A percentile compares a stretch with the other conserved stretches of the same genome.
Conservation (phyloP, 768 basidiomycete species). For the Pleurotus platypus region DNA sequence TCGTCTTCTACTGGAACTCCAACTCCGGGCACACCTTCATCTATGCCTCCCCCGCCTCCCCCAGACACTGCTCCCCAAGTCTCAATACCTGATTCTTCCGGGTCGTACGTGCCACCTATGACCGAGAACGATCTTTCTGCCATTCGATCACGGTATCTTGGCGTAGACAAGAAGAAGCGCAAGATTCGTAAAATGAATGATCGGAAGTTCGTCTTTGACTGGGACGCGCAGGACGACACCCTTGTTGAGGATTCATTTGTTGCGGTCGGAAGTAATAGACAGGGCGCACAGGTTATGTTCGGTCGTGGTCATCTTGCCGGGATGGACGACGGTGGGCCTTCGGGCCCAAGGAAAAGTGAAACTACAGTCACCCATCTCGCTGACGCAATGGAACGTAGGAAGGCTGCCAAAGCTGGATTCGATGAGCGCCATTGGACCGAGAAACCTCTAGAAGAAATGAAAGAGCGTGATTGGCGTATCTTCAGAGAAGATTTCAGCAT, state of each 20-base stretch:
- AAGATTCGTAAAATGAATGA: slow-evolving; percentile 94
- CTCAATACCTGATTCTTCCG: slow-evolving; percentile 27
- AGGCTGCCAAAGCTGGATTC: slow-evolving; percentile 74
- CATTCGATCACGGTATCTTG: slow-evolving; percentile 91
- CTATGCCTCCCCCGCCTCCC: slow-evolving; percentile 51
- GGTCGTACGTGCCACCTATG: slow-evolving; percentile 59
- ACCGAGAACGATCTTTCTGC: slow-evolving; percentile 76
- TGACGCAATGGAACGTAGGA: slow-evolving; percentile 79
- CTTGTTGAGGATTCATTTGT: slow-evolving; percentile 74
- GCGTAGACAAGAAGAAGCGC: slow-evolving; percentile 90
- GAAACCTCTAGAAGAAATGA: slow-evolving; percentile 89
- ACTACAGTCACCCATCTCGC: slow-evolving; percentile 50
- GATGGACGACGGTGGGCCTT: slow-evolving; percentile 75
- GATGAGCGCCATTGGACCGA: slow-evolving; percentile 99
- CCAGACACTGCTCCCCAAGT: slow-evolving; percentile 3
- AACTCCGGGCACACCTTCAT: slow-evolving; percentile 24
- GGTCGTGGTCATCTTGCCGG: slow-evolving; percentile 81
- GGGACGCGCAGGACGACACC: slow-evolving; percentile 97
- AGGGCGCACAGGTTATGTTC: slow-evolving; percentile 87
- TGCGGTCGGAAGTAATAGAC: slow-evolving; percentile 65
- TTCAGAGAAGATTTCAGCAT: slow-evolving; percentile 99
- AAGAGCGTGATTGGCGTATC: slow-evolving; percentile 98
- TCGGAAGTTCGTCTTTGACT: slow-evolving; percentile 98
- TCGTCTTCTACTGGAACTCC: slow-evolving; percentile 19
- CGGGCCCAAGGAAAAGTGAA: slow-evolving; percentile 32